Percentiles rank a stretch among this genome's conserved stretches.
Conservation (phyloP, 1,284 basidiomycete species). For the Papiliotrema fonsecae region DNA sequence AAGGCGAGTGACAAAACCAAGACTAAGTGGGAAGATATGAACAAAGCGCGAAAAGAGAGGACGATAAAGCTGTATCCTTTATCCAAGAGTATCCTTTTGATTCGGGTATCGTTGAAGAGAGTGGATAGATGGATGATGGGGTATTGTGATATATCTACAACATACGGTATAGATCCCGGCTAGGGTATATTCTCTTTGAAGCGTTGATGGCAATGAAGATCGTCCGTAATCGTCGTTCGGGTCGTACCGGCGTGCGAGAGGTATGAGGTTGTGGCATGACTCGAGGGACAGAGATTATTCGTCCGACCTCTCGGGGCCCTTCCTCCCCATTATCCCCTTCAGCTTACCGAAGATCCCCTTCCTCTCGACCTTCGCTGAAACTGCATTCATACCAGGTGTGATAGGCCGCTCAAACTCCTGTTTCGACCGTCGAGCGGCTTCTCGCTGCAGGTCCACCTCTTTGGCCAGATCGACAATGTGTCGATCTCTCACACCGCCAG, state of each 20-base stretch:
- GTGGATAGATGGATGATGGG: too few species aligned
- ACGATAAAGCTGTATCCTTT: too few species aligned
- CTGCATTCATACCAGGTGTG: slow-evolving; percentile 7
- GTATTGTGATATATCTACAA: too few species aligned
- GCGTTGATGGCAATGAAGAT: neutral
- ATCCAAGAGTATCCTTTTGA: neutral
- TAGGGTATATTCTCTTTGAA: neutral
- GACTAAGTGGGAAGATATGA: too few species aligned
- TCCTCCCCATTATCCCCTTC: slow-evolving; percentile 7
- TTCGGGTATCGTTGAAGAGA: too few species aligned
- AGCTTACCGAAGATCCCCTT: slow-evolving; percentile 10
- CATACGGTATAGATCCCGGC: neutral
- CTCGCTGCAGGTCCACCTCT: slow-evolving; percentile 6
- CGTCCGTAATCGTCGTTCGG: neutral
- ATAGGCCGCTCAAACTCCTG: too few species aligned
- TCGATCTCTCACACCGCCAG: slow-evolving; percentile 5
- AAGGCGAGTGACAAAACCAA: too few species aligned
- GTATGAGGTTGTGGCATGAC: too few species aligned
- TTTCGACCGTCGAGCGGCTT: neutral
- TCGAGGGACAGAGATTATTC: neutral
- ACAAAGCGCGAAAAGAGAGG: too few species aligned
- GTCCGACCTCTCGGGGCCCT: slow-evolving; percentile 8
- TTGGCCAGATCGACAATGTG: slow-evolving; percentile 18
- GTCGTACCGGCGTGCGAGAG: too few species aligned
- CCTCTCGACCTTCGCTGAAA: neutral